Evolutionary conservation across 169 alveolate genomes (phyloP), one percentile per base, ranked within the genome.

Genomic region (Neospora caninum): DNA sequence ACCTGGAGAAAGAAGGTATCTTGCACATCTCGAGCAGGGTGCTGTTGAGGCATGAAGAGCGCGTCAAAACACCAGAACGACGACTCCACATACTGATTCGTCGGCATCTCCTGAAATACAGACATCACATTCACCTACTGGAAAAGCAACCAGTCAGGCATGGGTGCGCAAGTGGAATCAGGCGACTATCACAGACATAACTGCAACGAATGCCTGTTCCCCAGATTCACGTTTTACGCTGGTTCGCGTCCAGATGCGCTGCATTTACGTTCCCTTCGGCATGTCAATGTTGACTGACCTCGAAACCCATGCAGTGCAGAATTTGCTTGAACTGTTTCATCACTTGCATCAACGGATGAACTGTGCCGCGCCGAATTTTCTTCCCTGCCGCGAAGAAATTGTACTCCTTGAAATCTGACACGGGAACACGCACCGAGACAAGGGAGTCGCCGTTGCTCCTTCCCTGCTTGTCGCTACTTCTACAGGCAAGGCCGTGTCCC

Each of bases 31-130:
- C 99, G 98, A 9, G 99, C 99, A 27, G 99, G 99, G 95, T 99
- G 99, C 94, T 99, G 99, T 97, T 99, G 99, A 25, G 99, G 99
- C 95, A 99, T 99, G 98, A 98, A 99, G 69, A 99, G 98, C 22
- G 99, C 97, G 95, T 99, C 99, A 96, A 99, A 99, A 96, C 99
- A 99, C 99, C 99, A 99, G 97, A 99, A 99, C 16, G 99, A 98
- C 80, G 99, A 97, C 97, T 99, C 99, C 34, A 99, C 99, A 96
- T 97, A 99, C 93, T 98, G 98, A 94, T 99, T 98, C 39, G 99
- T 99, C 41, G 99, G 99, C 99, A 99, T 99, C 97, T 99, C 99
- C 98, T 99, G 99, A 96, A 99, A 98, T 41, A 67, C 0, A 88
- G 34, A 38, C n/a, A 29, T 0, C 38, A 92, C 53, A 54, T 53